Evolutionary conservation across 2,329 filamentous ascomycete genomes (phyloP), one percentile per base, ranked within the genome.

Genomic region (Diaporthe caulivora): DNA sequence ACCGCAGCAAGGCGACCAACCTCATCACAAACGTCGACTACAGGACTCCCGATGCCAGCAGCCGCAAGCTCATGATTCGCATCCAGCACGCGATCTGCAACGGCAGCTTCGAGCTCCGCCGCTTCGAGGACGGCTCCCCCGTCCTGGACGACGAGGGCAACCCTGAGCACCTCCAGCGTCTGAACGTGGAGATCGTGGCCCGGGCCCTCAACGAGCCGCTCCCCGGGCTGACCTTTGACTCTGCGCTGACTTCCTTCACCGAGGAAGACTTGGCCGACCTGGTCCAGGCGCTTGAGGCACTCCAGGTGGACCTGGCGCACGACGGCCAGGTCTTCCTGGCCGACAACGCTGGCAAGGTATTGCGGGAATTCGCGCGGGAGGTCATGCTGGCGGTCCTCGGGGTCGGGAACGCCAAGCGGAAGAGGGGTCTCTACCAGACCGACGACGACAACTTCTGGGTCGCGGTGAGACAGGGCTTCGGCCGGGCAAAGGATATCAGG

Each of bases 211-310:
- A 18, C 55, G 44, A n/a, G 1, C 24, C 34, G 8, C 4, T 34
- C 4, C 68, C 68, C 1, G 68, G 68, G 2, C 34, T 71, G 24
- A 21, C 44, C 17, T 71, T 71, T 17, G 18, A 53, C 57, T 13
- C 29, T 6, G 17, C 44, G 11, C 5, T 5, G n/a, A 4, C 29
- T 8, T 17, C 24, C 24, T 18, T 42, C n/a, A 42, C 5, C 42
- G n/a, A 40, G 3, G 18, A 1, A 3, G 31, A 42, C 9, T 11
- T 44, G 9, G 15, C 3, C 8, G 68, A 71, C 21, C 68, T 71
- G 5, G 42, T 42, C 44, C 15, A n/a, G 54, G 55, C 53, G 6
- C 18, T 62, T 10, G 31, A 62, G 31, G 44, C 24, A 2, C 31
- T 24, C 24, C 55, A 53, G 31, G 1, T 24, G 17, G 13, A 37